Base-by-base conservation (phyloP, 2,329 filamentous ascomycete species). In the Penicillium sp. region DNA sequence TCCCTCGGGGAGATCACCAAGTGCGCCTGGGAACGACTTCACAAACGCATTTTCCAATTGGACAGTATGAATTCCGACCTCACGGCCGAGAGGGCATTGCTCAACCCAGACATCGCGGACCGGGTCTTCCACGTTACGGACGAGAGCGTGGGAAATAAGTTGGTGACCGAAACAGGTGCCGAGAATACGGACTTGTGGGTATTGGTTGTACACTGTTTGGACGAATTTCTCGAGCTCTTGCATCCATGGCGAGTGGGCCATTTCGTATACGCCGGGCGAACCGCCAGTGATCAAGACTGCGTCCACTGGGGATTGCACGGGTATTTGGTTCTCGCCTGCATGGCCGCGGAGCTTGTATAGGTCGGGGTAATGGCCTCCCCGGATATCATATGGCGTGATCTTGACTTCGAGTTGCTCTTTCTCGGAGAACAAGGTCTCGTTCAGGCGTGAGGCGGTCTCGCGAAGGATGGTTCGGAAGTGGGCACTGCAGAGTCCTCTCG, bases 91-190 rank as follows among this genome's bases (percentile, higher is more conserved):
- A 0, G 64, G 64, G 34, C 64, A 66, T 50, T 65, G 63, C 54
- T 66, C 64, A 27, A 66, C 64, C 40, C 62, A 66, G 9, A 66
- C 61, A 25, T 66, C 64, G 19, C 61, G 61, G n/a, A 60, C 55
- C 0, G 57, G 38, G 29, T 66, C 61, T 4, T 64, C 48, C 1
- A 57, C 55, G 38, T 55, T 55, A 38, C 63, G 64, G 15, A 66
- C 58, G n/a, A 66, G 56, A 13, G 60, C 57, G 55, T 66, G 63
- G 11, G 63, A 62, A 38, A 72, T 64, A 15, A 71, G 56, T 57
- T 72, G 70, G 47, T 72, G 70, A 0, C 70, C 72, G 59, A 72
- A 74, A 51, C 72, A 74, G 2, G 71, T 72, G 9, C 71, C 72
- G 46, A 74, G 67, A 7, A 73, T 58, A 16, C 67, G 68, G 4